A percentile compares a stretch with the other conserved stretches of the same genome.
Evolutionary conservation across 768 basidiomycete species (phyloP).

Genomic region (Xerocomus spinulosus): DNA sequence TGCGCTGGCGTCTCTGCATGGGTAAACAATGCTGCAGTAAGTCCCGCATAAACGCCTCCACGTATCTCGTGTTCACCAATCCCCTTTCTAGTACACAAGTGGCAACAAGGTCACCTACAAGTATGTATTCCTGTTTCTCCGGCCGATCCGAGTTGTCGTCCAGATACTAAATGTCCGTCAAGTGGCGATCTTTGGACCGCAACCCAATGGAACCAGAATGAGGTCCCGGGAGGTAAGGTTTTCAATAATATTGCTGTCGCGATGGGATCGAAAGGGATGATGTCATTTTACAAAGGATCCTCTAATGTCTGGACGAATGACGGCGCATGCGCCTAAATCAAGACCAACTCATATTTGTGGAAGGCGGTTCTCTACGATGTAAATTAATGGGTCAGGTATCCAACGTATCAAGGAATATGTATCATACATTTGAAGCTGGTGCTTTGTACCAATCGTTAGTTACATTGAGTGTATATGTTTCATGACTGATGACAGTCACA

Average conservation of each 20-base stretch:
- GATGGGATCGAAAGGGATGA: neutral
- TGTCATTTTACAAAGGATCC: constrained; percentile 29
- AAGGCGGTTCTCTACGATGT: neutral
- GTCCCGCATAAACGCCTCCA: constrained; percentile 7
- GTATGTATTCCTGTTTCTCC: constrained; percentile 25
- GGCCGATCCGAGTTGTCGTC: neutral
- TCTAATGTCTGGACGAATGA: constrained; percentile 55
- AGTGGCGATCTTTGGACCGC: constrained; percentile 48
- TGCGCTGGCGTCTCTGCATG: constrained; percentile 43
- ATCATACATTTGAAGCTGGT: too few relatives aligned
- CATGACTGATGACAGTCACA: too few relatives aligned
- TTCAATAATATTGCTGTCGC: neutral
- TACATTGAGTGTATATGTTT: too few relatives aligned
- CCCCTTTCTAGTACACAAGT: constrained; percentile 36
- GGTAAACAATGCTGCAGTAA: constrained; percentile 33
- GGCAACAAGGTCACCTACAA: constrained; percentile 39
- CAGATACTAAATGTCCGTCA: neutral
- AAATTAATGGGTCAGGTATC: neutral
- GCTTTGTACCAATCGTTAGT: too few relatives aligned
- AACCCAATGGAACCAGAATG: constrained; percentile 42
- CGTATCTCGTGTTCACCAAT: neutral
- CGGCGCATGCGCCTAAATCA: constrained; percentile 41
- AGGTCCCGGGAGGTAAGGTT: constrained; percentile 28
- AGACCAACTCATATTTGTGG: neutral
- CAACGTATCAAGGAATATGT: too few relatives aligned